Conservation (phyloP, 2,329 filamentous ascomycete genomes). For the Phialemoniopsis sp. region DNA sequence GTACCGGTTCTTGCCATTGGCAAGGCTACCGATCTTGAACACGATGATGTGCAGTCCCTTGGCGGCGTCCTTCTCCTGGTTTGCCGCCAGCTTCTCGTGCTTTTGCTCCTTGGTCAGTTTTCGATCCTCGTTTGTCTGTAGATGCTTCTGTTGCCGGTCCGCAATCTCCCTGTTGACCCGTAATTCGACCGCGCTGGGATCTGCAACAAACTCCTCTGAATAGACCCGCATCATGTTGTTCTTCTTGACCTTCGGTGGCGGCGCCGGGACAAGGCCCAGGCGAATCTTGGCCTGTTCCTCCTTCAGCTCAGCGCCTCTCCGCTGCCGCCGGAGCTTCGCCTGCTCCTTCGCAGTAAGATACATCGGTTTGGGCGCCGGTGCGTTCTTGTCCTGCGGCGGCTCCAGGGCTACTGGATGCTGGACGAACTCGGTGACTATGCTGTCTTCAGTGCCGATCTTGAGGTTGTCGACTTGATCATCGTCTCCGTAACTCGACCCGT, state of each 20-base stretch:
- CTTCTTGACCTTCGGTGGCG: conserved; percentile 94
- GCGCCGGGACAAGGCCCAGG: conserved; percentile 82
- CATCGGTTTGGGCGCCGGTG: conserved; percentile 80
- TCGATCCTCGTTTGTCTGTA: conserved; percentile 74
- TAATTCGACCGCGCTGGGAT: conserved; percentile 94
- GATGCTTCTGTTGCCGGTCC: conserved; percentile 75
- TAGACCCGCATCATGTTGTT: conserved; percentile 96
- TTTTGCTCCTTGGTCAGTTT: conserved; percentile 86
- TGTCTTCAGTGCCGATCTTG: conserved; percentile 74
- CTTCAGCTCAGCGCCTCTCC: conserved; percentile 88
- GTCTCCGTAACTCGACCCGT: conserved; percentile 69
- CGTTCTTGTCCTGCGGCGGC: conserved; percentile 83
- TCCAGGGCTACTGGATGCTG: conserved; percentile 91
- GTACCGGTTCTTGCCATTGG: conserved; percentile 89
- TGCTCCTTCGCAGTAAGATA: conserved; percentile 89
- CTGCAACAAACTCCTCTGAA: conserved; percentile 86
- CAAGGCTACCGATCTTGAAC: conserved; percentile 85
- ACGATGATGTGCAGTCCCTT: conserved; percentile 84
- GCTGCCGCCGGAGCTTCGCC: conserved; percentile 83
- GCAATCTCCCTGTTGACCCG: conserved; percentile 90
- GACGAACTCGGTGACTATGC: conserved; percentile 84
- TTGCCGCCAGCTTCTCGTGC: conserved; percentile 74
- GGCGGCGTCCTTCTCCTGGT: conserved; percentile 83
- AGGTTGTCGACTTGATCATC: conserved; percentile 62
- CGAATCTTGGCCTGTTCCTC: conserved; percentile 96